Evolutionary conservation across 2,329 filamentous ascomycete species (phyloP).

Genomic region (Alternaria tenuissima): DNA sequence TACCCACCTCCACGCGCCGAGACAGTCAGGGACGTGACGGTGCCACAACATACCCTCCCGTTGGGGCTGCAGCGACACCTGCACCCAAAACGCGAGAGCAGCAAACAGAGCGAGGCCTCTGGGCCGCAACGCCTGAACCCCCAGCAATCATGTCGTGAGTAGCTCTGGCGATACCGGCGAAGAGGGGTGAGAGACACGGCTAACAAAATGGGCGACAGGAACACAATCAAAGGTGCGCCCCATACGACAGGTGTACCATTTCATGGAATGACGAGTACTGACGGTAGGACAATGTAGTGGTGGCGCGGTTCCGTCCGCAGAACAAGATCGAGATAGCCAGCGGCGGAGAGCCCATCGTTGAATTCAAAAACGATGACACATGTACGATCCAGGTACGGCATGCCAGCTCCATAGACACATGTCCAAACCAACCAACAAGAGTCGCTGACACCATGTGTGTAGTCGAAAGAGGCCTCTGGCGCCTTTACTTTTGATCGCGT

Average conservation of each 20-base stretch:
- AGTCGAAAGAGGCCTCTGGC: slow-evolving; percentile 84
- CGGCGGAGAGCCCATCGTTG: slow-evolving; percentile 90
- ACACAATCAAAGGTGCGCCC: slow-evolving; percentile 57
- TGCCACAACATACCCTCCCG: slow-evolving; percentile 42
- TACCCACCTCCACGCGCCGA: slow-evolving; percentile 39
- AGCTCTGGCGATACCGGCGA: slow-evolving; percentile 6
- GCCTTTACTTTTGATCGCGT: slow-evolving; percentile 94
- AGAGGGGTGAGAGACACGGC: slow-evolving; percentile 43
- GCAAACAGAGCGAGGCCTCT: slow-evolving; percentile 42
- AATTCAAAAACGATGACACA: slow-evolving; percentile 87
- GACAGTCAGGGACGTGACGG: slow-evolving; percentile 35
- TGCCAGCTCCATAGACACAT: background rate
- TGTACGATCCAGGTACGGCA: slow-evolving; percentile 79
- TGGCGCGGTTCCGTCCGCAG: slow-evolving; percentile 96
- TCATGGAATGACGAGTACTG: slow-evolving; percentile 23
- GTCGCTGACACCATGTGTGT: slow-evolving; percentile 31
- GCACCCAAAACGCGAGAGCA: slow-evolving; percentile 26
- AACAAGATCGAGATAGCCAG: slow-evolving; percentile 92
- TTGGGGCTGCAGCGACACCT: slow-evolving; percentile 34
- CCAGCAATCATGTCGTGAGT: slow-evolving; percentile 52
- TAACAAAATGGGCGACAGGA: slow-evolving; percentile 49
- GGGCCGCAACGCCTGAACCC: slow-evolving; percentile 43
- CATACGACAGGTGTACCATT: background rate
- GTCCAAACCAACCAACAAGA: background rate
- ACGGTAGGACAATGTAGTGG: slow-evolving; percentile 65